These are phyloP conservation scores for Hyphopichia pseudoburtonii DNA, from an alignment of 1,139 yeast genomes.

Conservation along the genomic window DNA sequence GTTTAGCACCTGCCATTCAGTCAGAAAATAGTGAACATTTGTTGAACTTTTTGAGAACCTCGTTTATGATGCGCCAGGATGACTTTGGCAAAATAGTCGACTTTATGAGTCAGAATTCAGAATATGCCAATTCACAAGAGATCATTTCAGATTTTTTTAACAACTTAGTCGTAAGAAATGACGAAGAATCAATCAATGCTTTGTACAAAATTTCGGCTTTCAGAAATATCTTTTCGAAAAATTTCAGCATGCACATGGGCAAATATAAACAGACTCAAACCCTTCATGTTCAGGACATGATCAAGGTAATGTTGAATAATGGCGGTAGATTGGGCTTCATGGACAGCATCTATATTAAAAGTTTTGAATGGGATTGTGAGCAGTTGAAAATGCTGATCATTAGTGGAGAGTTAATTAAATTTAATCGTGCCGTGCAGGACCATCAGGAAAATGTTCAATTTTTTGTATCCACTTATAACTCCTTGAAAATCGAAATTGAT, in stretches of 20 bases:
- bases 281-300: conserved; percentile 33
- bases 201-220: conserved; percentile 33
- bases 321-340: conserved; percentile 43
- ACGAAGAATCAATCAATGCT: conserved; percentile 34
- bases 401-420: conserved; percentile 48
- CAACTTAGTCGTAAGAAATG: conserved; percentile 33
- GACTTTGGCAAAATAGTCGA: conserved; percentile 20
- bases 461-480: conserved; percentile 46
- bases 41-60: conserved; percentile 39
- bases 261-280: conserved; percentile 20
- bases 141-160: conserved; percentile 31
- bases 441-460: conserved; percentile 58
- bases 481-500: conserved; percentile 42
- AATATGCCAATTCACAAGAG: conserved; percentile 8
- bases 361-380: conserved; percentile 48
- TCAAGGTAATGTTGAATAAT: conserved; percentile 32
- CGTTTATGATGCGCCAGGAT: conserved; percentile 32
- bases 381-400: conserved; percentile 45
- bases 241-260: conserved; percentile 21
- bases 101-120: conserved; percentile 16
- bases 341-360: conserved; percentile 35
- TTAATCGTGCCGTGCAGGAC: conserved; percentile 59
- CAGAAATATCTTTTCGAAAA: conserved; percentile 25
- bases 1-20: conserved; percentile 16
- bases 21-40: conserved; percentile 23